A percentile compares a stretch with the other conserved stretches of the same genome.
These are phyloP conservation scores for Ceriops decandra DNA, from an alignment of 345 rosid genomes.

Conservation along the genomic window DNA sequence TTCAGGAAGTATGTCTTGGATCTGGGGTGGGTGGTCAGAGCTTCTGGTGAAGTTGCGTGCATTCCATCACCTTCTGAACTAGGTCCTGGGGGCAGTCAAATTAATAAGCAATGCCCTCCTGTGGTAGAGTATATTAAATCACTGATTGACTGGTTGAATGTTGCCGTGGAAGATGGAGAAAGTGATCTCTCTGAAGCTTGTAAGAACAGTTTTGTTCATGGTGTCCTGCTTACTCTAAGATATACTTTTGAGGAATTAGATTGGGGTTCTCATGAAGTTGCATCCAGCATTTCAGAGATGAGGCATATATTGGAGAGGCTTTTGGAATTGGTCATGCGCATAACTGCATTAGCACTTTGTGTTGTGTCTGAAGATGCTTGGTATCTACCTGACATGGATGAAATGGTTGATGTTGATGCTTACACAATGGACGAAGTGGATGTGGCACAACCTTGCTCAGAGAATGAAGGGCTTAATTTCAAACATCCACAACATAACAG, in stretches of 20 bases:
- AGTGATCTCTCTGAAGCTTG: constrained; percentile 83
- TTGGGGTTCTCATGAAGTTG: constrained; percentile 69
- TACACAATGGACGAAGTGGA: constrained; percentile 46
- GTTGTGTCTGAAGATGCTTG: constrained; percentile 98
- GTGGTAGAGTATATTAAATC: constrained; percentile 69
- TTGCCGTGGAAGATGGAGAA: constrained; percentile 69
- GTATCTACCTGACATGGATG: constrained; percentile 84
- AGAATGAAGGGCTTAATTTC: constrained; percentile 37
- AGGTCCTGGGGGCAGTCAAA: constrained; percentile 29
- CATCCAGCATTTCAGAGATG: constrained; percentile 62
- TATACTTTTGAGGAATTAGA: constrained; percentile 95
- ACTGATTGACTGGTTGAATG: constrained; percentile 71
- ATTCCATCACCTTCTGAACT: constrained; percentile 37
- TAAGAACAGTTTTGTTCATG: constrained; percentile 87
- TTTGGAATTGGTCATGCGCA: constrained; percentile 63
- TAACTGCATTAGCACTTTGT: constrained; percentile 89
- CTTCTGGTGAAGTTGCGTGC: constrained; percentile 49
- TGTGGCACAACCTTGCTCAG: constrained; percentile 28
- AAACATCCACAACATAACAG: constrained; percentile 37
- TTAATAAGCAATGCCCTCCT: constrained; percentile 38
- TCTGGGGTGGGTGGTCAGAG: constrained; percentile 69
- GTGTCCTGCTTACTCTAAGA: constrained; percentile 73
- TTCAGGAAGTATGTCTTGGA: constrained; percentile 89
- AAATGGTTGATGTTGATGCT: constrained; percentile 58
- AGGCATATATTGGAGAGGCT: constrained; percentile 65